phyloP scores from a whole-genome alignment of 2,329 filamentous ascomycete genomes.

The Colletotrichum euphorbiae region DNA sequence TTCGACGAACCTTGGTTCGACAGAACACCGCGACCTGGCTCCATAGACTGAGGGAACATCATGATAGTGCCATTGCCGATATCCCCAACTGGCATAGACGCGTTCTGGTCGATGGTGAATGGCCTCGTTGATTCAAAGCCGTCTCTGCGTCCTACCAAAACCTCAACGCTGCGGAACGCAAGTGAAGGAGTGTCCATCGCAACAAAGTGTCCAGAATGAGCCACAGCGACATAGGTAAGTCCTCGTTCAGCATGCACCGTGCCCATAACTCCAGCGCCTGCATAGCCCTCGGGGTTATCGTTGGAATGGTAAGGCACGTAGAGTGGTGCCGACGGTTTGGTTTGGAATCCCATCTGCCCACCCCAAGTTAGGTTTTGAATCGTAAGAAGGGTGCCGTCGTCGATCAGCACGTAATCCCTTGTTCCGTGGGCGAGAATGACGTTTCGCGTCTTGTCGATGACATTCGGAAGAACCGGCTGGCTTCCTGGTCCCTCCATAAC shows the following conservation, averaged over 20 bases:
- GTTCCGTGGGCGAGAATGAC: conserved; percentile 80
- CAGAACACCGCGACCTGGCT: conserved; percentile 7
- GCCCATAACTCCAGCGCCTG: conserved; percentile 76
- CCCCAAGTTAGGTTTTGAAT: conserved; percentile 88
- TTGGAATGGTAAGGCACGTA: conserved; percentile 70
- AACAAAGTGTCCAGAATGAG: conserved; percentile 74
- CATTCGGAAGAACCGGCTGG: conserved; percentile 71
- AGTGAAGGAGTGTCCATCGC: conserved; percentile 77
- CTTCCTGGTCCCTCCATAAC: conserved; percentile 57
- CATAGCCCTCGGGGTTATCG: conserved; percentile 53
- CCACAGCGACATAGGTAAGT: conserved; percentile 76
- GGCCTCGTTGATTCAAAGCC: conserved; percentile 58
- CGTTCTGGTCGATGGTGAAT: conserved; percentile 48
- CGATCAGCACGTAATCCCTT: conserved; percentile 75
- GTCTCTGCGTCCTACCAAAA: conserved; percentile 76
- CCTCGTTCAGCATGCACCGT: conserved; percentile 79
- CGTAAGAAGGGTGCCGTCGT: conserved; percentile 76
- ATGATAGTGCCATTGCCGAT: conserved; percentile 23
- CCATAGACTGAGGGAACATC: conserved; percentile 34
- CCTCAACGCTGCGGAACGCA: conserved; percentile 79
- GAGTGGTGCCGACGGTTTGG: conserved; percentile 69
- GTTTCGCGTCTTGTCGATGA: conserved; percentile 79
- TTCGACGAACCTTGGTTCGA: conserved; percentile 2
- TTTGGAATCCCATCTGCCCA: conserved; percentile 76
- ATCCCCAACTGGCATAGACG: background rate